Evolutionary conservation across 2,329 filamentous ascomycete genomes (phyloP), one percentile per base, ranked within the genome.

Genomic region (Thermothelomyces thermophilus): DNA sequence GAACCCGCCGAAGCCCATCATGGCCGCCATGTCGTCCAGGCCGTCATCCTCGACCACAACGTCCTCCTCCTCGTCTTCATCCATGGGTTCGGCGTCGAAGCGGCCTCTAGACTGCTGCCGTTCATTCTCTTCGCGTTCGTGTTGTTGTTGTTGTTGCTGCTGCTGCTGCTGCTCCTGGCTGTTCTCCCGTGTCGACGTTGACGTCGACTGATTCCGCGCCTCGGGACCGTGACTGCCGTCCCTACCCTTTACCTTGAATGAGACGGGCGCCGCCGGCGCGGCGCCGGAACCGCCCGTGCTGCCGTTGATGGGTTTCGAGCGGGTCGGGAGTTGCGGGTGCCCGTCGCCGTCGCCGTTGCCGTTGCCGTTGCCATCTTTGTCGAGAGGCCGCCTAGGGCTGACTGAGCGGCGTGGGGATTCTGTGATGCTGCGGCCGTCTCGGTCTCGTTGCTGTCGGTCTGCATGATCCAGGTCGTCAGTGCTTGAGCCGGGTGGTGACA

Each of bases 1-100:
- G 69, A 97, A 98, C 1, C 78, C 80, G 16, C 82, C 82, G 63
- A 98, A 96, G 2, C 93, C 93, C 87, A 98, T 90, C 73, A 90
- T 82, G 43, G 84, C 83, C 60, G 83, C 76, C 85, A 97, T 91
- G 52, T 80, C 79, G 48, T 77, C 80, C 63, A 86, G 73, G 45
- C 83, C 81, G 55, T 84, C 83, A 55, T 90, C 86, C 49, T 76
- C 76, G 28, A 77, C 77, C 43, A 75, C 70, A 14, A 74, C 62
- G 24, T 75, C 69, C 35, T 77, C 77, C 16, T 79, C 75, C 14
- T 76, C 72, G 30, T 67, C 64, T 19, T 67, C 63, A 8, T 64
- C 62, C 63, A 65, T 62, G 11, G 60, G 58, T 17, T 64, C 63
- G 1, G 57, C 57, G 26, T 52, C 60, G 14, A 57, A 60, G n/a